These are phyloP conservation scores for Penicillium sp. DNA, from an alignment of 2,329 filamentous ascomycete genomes.

Conservation along the genomic window DNA sequence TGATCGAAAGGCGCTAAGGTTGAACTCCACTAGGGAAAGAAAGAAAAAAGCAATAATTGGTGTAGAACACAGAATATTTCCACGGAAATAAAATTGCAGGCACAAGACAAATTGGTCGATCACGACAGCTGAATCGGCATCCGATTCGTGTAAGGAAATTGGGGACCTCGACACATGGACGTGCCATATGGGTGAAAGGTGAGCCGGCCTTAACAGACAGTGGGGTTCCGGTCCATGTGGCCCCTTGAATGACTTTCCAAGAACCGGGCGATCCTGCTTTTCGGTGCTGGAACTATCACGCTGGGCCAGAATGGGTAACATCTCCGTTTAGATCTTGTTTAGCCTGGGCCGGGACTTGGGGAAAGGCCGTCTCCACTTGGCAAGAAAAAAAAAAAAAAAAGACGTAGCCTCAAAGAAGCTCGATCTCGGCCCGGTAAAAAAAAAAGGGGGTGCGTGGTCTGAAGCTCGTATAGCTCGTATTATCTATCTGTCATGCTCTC, in stretches of 20 bases:
- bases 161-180: background rate
- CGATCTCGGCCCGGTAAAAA: background rate
- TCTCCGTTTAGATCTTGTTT: constrained; percentile 18
- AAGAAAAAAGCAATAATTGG: background rate
- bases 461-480: background rate
- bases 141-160: constrained; percentile 6
- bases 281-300: background rate
- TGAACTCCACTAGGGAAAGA: constrained; percentile 4
- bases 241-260: background rate
- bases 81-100: constrained; percentile 2
- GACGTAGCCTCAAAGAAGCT: background rate
- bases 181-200: constrained; percentile 20
- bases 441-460: constrained; percentile 3
- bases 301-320: constrained; percentile 11
- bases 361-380: constrained; percentile 8
- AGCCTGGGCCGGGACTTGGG: constrained; percentile 8
- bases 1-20: background rate
- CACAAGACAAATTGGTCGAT: constrained; percentile 8
- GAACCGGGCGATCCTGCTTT: background rate
- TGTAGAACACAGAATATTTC: background rate
- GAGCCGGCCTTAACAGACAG: constrained; percentile 12
- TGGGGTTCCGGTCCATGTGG: constrained; percentile 7
- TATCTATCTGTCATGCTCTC: background rate
- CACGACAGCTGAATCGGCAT: background rate
- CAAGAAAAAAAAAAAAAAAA: background rate